Percentiles rank a stretch among this genome's conserved stretches.
phyloP scores from a whole-genome alignment of 2,329 filamentous ascomycete species.

The Penicillium frequentans region DNA sequence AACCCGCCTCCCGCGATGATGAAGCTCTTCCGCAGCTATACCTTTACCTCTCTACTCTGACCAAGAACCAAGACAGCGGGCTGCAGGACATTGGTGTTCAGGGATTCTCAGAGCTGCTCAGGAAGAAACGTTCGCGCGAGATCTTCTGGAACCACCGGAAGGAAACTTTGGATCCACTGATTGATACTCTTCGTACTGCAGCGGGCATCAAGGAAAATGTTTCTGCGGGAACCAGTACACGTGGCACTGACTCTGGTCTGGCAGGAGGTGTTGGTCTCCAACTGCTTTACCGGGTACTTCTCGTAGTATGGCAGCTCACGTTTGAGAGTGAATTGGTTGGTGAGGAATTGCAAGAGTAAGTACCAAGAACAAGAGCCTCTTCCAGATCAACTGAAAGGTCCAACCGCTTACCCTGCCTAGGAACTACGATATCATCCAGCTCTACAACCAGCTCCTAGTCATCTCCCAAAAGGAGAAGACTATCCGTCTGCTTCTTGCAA shows the following conservation, averaged over 20 bases:
- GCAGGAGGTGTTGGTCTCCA: constrained; percentile 84
- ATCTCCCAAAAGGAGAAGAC: constrained; percentile 98
- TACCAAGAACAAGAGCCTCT: neutral
- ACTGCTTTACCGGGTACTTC: constrained; percentile 86
- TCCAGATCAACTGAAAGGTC: neutral
- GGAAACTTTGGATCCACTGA: constrained; percentile 77
- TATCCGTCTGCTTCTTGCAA: constrained; percentile 84
- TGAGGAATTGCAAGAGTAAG: constrained; percentile 68
- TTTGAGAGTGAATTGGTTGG: constrained; percentile 75
- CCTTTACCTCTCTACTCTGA: constrained; percentile 79
- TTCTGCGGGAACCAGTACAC: constrained; percentile 59
- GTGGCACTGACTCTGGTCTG: constrained; percentile 63
- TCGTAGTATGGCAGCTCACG: constrained; percentile 94
- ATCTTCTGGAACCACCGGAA: constrained; percentile 90
- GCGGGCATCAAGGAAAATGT: constrained; percentile 71
- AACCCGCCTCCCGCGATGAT: constrained; percentile 61
- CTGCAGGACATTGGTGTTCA: constrained; percentile 95
- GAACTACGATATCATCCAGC: constrained; percentile 86
- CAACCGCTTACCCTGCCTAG: constrained; percentile 46
- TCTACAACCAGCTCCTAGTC: constrained; percentile 89
- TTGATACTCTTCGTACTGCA: constrained; percentile 75
- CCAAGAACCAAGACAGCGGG: constrained; percentile 82
- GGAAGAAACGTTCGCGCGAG: constrained; percentile 69
- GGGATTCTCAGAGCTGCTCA: constrained; percentile 81
- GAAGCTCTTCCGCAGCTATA: constrained; percentile 80